Base-by-base conservation (phyloP, 1,284 basidiomycete genomes). In the Paramarasmius palmivorus region DNA sequence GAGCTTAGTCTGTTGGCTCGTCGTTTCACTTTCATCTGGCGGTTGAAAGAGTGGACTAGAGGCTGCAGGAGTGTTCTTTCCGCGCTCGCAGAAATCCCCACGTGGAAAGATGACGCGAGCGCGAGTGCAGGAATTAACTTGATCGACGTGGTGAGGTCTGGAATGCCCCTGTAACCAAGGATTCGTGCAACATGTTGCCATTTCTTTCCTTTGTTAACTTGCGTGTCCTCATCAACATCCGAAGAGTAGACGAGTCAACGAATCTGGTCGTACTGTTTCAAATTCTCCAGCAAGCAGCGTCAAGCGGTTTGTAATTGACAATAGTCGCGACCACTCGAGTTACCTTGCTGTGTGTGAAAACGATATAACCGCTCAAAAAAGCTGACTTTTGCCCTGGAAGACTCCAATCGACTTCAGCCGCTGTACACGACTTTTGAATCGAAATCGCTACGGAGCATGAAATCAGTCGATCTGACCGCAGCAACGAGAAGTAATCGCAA, bases 381-480 rank as follows among this genome's bases (percentile, higher is more conserved):
- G 77, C 98, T 98, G 68, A 98, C 78, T 70, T 97, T 96, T 39
- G 96, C 96, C 59, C 97, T 82, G 50, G 95, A 95, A 49, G 14
- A 97, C 97, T 73, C 98, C 96, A 62, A 99, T 94, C 59, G 93
- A 95, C 71, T 98, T 98, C 64, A 99, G 81, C 54, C 91, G 86
- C 74, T 98, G 95, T 47, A 98, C 76, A 49, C 97, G 87, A 48
- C 96, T 99, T 71, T 92, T 94, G 77, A 99, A 99, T 59, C 92
- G 90, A 73, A 95, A 95, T 55, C 77, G 77, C 91, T 96, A 72
- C 47, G 57, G 57, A 58, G 54, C 59, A 63, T 60, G 58, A 61
- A 53, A 58, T 50, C 55, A 34, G 29, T 50, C 46, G 56, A 61
- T 62, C 58, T 59, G 54, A 52, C 55, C 62, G 54, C 69, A 68